phyloP scores from a whole-genome alignment of 257 asterid genomes.

The Jacaranda copaia region DNA sequence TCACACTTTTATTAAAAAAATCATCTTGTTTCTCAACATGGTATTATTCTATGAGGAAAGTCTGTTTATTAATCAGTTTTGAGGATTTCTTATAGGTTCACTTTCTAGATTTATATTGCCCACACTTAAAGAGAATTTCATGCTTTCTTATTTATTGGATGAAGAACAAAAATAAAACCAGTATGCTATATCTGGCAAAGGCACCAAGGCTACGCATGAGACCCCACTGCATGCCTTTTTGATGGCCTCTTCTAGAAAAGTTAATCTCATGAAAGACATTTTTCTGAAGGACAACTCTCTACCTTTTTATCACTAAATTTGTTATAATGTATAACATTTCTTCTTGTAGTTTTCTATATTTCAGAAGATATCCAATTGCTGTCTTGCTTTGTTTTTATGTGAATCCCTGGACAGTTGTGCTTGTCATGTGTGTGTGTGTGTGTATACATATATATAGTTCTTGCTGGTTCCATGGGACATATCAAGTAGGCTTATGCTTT shows the following conservation, averaged over 20 bases:
- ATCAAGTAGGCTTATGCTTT: constrained; percentile 13
- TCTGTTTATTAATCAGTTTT: not conserved
- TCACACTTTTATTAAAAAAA: constrained; percentile 15
- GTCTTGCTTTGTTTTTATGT: no score
- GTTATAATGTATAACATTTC: not conserved
- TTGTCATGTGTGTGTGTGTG: no score
- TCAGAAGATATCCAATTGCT: not conserved
- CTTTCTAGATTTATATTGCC: constrained; percentile 13
- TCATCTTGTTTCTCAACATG: not conserved
- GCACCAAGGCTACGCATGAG: not conserved
- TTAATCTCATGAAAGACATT: not conserved
- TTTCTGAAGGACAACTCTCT: not conserved
- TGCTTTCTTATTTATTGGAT: constrained; percentile 17
- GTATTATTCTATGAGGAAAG: constrained; percentile 6
- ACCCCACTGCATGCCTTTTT: not conserved
- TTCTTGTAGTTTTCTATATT: constrained; percentile 1
- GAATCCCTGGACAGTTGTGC: no score
- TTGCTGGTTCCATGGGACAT: constrained; percentile 7
- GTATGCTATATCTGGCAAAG: not conserved
- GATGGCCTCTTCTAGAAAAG: not conserved
- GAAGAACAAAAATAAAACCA: constrained; percentile 7
- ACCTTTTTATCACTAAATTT: not conserved
- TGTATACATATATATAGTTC: not conserved
- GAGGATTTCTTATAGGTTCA: constrained; percentile 13
- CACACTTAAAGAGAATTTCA: constrained; percentile 17